A percentile compares a stretch with the other conserved stretches of the same genome.
Conservation (phyloP, 805 yeast species). For the Suhomyces emberorum region DNA sequence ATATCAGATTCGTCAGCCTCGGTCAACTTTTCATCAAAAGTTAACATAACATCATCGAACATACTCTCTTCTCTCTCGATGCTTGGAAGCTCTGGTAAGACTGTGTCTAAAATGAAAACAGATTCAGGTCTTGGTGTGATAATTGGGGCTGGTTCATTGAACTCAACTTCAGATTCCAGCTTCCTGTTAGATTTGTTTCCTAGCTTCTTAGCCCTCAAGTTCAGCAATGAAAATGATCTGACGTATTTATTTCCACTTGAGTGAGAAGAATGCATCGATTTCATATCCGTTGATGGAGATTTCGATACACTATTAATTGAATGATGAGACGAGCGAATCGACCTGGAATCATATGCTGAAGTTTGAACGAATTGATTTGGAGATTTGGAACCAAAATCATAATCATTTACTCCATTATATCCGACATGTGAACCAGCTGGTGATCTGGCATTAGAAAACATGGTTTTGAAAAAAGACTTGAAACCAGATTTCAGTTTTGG, state of each 20-base stretch:
- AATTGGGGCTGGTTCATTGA: neutral
- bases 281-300: neutral
- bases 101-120: neutral
- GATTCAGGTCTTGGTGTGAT: constrained; percentile 1
- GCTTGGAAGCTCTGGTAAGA: constrained; percentile 18
- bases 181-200: constrained; percentile 1
- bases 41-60: constrained; percentile 27
- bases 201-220: constrained; percentile 2
- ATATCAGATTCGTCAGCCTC: constrained; percentile 1
- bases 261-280: neutral
- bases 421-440: neutral
- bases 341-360: constrained; percentile 1
- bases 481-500: constrained; percentile 10
- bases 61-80: constrained; percentile 25
- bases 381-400: neutral
- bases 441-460: constrained; percentile 3
- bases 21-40: constrained; percentile 21
- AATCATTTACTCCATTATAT: neutral
- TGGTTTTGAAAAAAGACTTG: constrained; percentile 16
- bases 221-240: constrained; percentile 6
- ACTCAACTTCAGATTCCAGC: neutral
- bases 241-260: constrained; percentile 1
- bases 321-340: constrained; percentile 5
- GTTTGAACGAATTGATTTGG: neutral
- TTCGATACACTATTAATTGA: constrained; percentile 1